A percentile compares a stretch with the other conserved stretches of the same genome.
Conservation (phyloP, 164 flowering plant genomes). For the Hamamelis virginiana region DNA sequence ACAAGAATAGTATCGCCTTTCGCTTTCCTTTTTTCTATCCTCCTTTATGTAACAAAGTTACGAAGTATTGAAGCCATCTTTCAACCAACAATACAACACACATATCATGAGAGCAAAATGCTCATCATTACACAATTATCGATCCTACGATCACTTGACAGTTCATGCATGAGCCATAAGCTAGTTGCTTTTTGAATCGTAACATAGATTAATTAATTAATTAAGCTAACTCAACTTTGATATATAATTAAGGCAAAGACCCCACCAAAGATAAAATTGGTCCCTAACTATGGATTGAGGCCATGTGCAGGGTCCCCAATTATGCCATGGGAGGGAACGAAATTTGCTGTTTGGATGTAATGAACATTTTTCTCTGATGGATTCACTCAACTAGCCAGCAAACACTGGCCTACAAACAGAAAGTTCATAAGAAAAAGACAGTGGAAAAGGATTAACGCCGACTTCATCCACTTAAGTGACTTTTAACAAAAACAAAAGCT, state of each 20-base stretch:
- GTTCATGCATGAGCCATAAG: no score
- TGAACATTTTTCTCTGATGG: no score
- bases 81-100: no score
- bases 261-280: not conserved
- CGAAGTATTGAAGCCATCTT: not conserved
- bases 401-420: not conserved
- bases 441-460: not conserved
- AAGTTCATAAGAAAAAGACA: not conserved
- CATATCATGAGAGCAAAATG: no score
- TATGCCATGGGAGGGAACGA: not conserved
- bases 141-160: not conserved
- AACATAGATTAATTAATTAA: no score
- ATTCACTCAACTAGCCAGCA: not conserved
- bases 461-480: slow-evolving; percentile 7
- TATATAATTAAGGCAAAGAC: no score
- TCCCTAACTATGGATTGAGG: not conserved
- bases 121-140: not conserved
- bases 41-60: not conserved
- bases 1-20: not conserved
- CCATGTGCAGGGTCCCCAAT: not conserved
- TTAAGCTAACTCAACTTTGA: no score
- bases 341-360: not conserved
- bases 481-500: not conserved
- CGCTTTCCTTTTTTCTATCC: not conserved
- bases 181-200: no score